A percentile compares a stretch with the other conserved stretches of the same genome.
Conservation (phyloP, 139 green algal genomes). For the Closterium sp. region DNA sequence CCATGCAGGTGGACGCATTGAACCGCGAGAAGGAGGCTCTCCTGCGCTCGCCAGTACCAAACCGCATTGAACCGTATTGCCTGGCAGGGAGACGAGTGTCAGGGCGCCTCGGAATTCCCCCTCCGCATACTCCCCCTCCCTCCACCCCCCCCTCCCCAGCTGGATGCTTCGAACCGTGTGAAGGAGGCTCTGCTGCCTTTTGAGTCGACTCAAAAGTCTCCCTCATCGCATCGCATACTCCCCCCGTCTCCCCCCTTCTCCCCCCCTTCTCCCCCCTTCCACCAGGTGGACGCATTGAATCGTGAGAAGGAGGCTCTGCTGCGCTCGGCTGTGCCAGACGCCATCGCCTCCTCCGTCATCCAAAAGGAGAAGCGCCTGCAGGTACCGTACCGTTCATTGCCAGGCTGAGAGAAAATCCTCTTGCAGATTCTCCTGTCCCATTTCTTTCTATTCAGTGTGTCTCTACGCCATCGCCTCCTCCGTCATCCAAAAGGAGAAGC, state of each 20-base stretch:
- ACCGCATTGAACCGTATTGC: no score
- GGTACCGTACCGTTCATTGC: no score
- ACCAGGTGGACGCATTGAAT: slow-evolving; percentile 28
- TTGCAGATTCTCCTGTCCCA: no score
- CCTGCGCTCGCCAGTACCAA: not conserved
- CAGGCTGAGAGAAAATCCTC: no score
- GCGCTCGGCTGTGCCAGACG: not conserved
- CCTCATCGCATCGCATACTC: no score
- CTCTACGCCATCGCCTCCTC: not conserved
- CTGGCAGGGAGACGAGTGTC: not conserved
- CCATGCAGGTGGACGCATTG: slow-evolving; percentile 12
- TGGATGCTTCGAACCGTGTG: slow-evolving; percentile 21
- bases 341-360: not conserved
- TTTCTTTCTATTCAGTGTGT: no score
- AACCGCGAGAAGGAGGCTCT: not conserved
- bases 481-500: slow-evolving; percentile 46
- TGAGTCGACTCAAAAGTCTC: not conserved
- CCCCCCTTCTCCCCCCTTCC: no score
- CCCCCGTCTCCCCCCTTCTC: no score
- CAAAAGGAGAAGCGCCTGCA: slow-evolving; percentile 45
- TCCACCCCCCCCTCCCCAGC: not conserved
- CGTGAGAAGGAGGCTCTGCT: slow-evolving; percentile 23
- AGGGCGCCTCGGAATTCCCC: not conserved
- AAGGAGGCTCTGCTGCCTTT: slow-evolving; percentile 24
- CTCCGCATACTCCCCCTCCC: no score